phyloP scores from a whole-genome alignment of 129 eudicot genomes.

The Flaveria robusta region DNA sequence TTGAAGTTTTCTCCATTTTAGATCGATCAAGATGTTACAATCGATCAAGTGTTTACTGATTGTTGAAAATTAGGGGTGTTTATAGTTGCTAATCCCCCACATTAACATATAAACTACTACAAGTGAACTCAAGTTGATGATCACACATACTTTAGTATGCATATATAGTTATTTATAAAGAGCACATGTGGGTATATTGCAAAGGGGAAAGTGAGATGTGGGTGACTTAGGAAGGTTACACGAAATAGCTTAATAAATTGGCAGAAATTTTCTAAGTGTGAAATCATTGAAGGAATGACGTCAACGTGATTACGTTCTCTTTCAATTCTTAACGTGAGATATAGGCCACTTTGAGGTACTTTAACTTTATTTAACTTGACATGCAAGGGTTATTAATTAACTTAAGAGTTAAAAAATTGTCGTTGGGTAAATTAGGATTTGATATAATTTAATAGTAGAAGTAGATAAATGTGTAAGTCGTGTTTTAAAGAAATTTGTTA shows the following conservation, averaged over 20 bases:
- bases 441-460: too few relatives aligned
- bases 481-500: too few relatives aligned
- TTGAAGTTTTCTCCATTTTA: conserved; percentile 29
- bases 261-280: neutral
- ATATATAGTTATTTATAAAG: too few relatives aligned
- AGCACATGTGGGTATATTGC: too few relatives aligned
- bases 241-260: neutral
- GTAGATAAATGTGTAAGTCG: too few relatives aligned
- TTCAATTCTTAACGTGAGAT: neutral
- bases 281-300: neutral
- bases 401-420: too few relatives aligned
- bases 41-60: neutral
- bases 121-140: conserved; percentile 10
- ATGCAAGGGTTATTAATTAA: too few relatives aligned
- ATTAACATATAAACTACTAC: neutral
- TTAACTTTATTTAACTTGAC: too few relatives aligned
- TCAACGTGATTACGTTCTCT: neutral
- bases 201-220: neutral
- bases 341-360: too few relatives aligned
- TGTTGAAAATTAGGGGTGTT: neutral
- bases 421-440: too few relatives aligned
- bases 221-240: conserved; percentile 10
- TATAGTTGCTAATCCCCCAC: neutral
- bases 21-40: neutral
- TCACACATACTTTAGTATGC: neutral